Conservation (phyloP, 306 rosid genomes). For the Sophora flavescens region DNA sequence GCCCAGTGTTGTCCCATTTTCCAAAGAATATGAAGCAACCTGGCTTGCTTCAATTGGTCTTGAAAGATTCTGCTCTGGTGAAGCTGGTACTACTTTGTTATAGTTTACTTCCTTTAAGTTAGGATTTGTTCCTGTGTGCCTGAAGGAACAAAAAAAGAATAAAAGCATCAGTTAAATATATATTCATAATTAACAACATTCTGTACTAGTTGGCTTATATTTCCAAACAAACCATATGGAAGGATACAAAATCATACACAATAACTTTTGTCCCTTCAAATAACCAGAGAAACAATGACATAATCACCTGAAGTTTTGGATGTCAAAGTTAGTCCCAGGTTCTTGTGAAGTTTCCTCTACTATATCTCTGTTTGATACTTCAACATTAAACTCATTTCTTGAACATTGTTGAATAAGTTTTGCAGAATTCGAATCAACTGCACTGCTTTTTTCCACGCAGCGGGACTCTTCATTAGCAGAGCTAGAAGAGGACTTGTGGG, state of each 20-base stretch:
- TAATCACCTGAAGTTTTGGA: conserved; percentile 63
- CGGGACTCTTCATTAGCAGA: conserved; percentile 42
- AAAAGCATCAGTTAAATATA: background rate
- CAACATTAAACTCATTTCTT: conserved; percentile 39
- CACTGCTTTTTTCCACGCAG: conserved; percentile 43
- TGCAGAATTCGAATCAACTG: conserved; percentile 45
- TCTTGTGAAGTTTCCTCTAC: conserved; percentile 46
- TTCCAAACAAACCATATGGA: background rate
- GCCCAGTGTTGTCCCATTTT: conserved; percentile 45
- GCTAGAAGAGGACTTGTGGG: conserved; percentile 49
- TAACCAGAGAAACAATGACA: conserved; percentile 16
- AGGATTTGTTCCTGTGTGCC: conserved; percentile 60
- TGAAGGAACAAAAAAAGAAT: conserved; percentile 45
- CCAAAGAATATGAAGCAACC: conserved; percentile 40
- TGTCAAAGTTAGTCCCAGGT: conserved; percentile 40
- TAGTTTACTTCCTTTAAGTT: conserved; percentile 63
- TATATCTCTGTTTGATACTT: conserved; percentile 41
- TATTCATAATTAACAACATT: conserved; percentile 15
- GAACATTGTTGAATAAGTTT: conserved; percentile 38
- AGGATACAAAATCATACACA: conserved; percentile 9
- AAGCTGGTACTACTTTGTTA: conserved; percentile 73
- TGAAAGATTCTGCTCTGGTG: conserved; percentile 56
- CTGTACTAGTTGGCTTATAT: background rate
- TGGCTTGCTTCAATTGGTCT: conserved; percentile 46
- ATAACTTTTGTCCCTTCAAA: background rate